These are phyloP conservation scores for Suhomyces emberorum DNA, from an alignment of 805 yeast genomes.

Conservation along the genomic window DNA sequence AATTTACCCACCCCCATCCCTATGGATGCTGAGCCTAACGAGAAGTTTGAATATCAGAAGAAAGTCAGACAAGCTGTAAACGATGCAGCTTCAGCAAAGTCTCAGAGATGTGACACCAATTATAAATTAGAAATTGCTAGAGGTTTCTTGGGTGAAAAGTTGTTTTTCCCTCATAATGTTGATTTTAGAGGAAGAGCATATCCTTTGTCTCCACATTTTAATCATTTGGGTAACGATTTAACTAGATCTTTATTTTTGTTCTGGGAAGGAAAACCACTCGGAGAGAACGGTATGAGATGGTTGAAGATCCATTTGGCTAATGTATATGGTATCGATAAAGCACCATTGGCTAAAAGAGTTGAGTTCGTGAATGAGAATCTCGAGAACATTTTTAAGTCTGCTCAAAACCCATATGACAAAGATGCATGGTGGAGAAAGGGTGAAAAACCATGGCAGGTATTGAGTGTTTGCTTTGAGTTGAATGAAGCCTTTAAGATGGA, in stretches of 20 bases:
- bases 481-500: constrained; percentile 55
- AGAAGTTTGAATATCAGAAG: constrained; percentile 64
- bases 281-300: constrained; percentile 66
- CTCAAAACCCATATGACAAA: constrained; percentile 56
- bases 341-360: constrained; percentile 61
- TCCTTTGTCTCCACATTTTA: constrained; percentile 76
- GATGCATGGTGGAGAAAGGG: constrained; percentile 68
- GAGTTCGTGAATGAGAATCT: constrained; percentile 56
- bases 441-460: constrained; percentile 82
- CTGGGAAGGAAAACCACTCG: constrained; percentile 74
- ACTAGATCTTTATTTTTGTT: constrained; percentile 68
- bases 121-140: constrained; percentile 94
- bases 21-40: constrained; percentile 67
- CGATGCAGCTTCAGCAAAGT: constrained; percentile 65
- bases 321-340: constrained; percentile 71
- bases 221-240: constrained; percentile 77
- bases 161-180: constrained; percentile 76
- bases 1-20: constrained; percentile 52
- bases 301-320: constrained; percentile 73
- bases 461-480: constrained; percentile 67
- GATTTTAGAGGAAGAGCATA: constrained; percentile 86
- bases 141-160: constrained; percentile 73
- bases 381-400: constrained; percentile 54
- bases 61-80: constrained; percentile 54
- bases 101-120: constrained; percentile 90